These are phyloP conservation scores for Scedosporium apiospermum DNA, from an alignment of 2,329 filamentous ascomycete genomes.

Conservation along the genomic window DNA sequence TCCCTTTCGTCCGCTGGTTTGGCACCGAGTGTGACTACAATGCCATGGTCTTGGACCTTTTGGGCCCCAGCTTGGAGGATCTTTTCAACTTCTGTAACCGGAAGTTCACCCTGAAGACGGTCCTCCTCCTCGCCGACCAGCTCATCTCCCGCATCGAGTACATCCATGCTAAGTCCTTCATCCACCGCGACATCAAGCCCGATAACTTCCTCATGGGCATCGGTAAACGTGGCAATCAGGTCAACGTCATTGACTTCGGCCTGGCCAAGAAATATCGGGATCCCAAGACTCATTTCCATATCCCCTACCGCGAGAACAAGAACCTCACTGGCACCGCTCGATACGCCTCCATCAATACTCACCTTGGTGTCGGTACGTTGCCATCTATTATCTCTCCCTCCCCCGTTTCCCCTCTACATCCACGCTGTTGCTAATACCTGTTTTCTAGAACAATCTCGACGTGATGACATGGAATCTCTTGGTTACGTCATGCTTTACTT, in stretches of 20 bases:
- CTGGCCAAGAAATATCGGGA: slow-evolving; percentile 99
- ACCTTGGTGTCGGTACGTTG: slow-evolving; percentile 76
- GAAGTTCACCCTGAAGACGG: slow-evolving; percentile 98
- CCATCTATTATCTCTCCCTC: neutral
- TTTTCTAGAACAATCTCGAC: slow-evolving; percentile 75
- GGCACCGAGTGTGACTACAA: slow-evolving; percentile 99
- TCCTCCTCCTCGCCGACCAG: slow-evolving; percentile 91
- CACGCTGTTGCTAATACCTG: neutral
- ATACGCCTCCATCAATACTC: slow-evolving; percentile 98
- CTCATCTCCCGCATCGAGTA: slow-evolving; percentile 99
- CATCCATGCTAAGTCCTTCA: slow-evolving; percentile 99
- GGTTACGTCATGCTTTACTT: slow-evolving; percentile 99
- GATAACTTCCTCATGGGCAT: slow-evolving; percentile 99
- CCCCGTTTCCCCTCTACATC: slow-evolving; percentile 6
- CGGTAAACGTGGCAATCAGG: slow-evolving; percentile 97
- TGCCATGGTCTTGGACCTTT: slow-evolving; percentile 96
- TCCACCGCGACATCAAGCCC: slow-evolving; percentile 99
- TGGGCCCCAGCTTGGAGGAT: slow-evolving; percentile 92
- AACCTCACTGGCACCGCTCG: slow-evolving; percentile 97
- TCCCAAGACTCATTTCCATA: slow-evolving; percentile 99
- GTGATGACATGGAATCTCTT: slow-evolving; percentile 98
- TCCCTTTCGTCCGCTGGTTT: slow-evolving; percentile 98
- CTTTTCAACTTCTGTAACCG: slow-evolving; percentile 99
- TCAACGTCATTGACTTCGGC: slow-evolving; percentile 99
- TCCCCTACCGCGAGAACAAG: slow-evolving; percentile 99